These are phyloP conservation scores for Aspergillus arachidicola DNA, from an alignment of 2,329 filamentous ascomycete species.

Conservation along the genomic window DNA sequence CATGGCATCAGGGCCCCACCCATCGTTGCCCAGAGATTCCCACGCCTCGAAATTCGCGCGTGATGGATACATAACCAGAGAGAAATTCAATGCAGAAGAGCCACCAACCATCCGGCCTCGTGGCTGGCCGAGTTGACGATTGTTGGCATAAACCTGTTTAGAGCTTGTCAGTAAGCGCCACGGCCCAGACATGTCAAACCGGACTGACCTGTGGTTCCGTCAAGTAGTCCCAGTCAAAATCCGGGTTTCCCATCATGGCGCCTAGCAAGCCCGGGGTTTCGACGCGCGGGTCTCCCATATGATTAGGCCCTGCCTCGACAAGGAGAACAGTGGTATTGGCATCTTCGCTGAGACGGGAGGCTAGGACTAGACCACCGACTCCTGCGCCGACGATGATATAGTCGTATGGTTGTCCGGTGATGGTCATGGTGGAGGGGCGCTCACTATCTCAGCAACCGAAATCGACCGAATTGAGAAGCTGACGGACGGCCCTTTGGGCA, in stretches of 20 bases:
- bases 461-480: neutral
- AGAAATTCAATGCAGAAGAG: conserved; percentile 50
- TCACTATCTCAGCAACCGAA: neutral
- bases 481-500: neutral
- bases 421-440: neutral
- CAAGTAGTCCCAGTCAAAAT: conserved; percentile 32
- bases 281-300: conserved; percentile 26
- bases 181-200: neutral
- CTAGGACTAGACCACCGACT: conserved; percentile 34
- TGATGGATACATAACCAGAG: conserved; percentile 21
- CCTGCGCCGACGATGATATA: conserved; percentile 28
- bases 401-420: neutral
- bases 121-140: conserved; percentile 46
- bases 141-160: conserved; percentile 33
- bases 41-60: conserved; percentile 49
- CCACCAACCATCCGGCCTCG: conserved; percentile 55
- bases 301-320: conserved; percentile 32
- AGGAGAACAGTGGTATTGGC: conserved; percentile 26
- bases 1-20: conserved; percentile 49
- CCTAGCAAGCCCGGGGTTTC: conserved; percentile 25
- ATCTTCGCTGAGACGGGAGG: conserved; percentile 34
- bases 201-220: conserved; percentile 27
- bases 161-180: neutral
- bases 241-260: conserved; percentile 23
- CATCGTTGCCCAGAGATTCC: conserved; percentile 48